Base-by-base conservation (phyloP, 2,329 filamentous ascomycete species). In the Madurella fahalii region DNA sequence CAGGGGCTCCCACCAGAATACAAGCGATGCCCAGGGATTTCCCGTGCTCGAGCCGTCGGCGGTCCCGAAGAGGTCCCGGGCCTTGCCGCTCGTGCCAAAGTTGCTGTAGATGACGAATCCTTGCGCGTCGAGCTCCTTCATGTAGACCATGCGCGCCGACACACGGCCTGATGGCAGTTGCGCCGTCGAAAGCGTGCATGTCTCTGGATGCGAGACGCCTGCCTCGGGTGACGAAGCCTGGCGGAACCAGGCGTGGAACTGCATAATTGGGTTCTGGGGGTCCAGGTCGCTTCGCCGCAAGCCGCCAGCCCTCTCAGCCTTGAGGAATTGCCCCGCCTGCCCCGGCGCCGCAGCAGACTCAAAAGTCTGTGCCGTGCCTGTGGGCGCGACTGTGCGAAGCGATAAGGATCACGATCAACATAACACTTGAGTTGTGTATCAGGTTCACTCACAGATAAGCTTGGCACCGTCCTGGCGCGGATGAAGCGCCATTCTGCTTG, bases 41-140 rank as follows among this genome's bases (percentile, higher is more conserved):
- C 56, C 54, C n/a, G 52, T 52, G 49, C 58, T 63, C 16, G 47
- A 53, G 9, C 56, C 57, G 50, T 62, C 60, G 15, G 30, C 56
- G 8, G 48, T 48, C 8, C 65, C 67, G 18, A 75, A 78, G 7
- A 94, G 74, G 68, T 96, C 90, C 47, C 73, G 67, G 0, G 85
- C 82, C 74, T 86, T 83, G 65, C 79, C 74, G 56, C 84, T 89
- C 0, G 89, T 94, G 57, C 84, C 91, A 76, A 92, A 93, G 72
- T 99, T 99, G 67, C 84, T 88, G 78, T 97, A 99, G 47, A 99
- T 79, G 42, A 97, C 90, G 72, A 95, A 99, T 15, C 92, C 91
- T 5, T 71, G 64, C 51, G 77, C 72, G 71, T 97, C 92, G 20
- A 97, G 83, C 76, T 97, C 94, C 74, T 99, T 99, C 62, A 99